Percentiles rank a stretch among this genome's conserved stretches.
These are phyloP conservation scores for Colletotrichum australisinense DNA, from an alignment of 2,329 filamentous ascomycete genomes.

Conservation along the genomic window DNA sequence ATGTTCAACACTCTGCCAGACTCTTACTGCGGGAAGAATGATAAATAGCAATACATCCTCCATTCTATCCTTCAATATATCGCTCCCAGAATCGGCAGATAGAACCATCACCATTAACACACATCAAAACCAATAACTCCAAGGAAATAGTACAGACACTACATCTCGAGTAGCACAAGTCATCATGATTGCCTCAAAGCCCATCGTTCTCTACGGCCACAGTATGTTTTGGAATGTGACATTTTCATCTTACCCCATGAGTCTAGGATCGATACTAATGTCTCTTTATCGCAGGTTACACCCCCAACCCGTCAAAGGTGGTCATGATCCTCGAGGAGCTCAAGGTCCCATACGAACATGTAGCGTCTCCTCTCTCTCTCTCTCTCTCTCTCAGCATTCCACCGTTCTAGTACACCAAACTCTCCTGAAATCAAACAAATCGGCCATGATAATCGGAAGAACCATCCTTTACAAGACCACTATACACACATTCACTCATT, in stretches of 20 bases:
- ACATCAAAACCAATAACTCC: not conserved
- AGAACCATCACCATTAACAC: not conserved
- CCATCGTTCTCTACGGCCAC: conserved; percentile 11
- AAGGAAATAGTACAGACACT: not conserved
- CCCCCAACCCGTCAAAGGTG: conserved; percentile 47
- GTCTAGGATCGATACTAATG: not conserved
- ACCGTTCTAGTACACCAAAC: not conserved
- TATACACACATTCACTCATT: too few species aligned
- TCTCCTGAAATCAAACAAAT: not conserved
- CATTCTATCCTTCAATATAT: not conserved
- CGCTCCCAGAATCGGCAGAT: not conserved
- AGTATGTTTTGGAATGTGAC: not conserved
- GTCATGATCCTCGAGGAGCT: conserved; percentile 51
- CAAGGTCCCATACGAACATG: conserved; percentile 46
- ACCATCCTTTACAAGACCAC: not conserved
- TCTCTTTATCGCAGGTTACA: not conserved
- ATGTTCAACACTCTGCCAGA: too few species aligned
- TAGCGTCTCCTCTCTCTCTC: not conserved
- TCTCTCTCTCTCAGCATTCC: not conserved
- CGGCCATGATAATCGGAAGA: not conserved
- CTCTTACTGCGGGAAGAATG: not conserved
- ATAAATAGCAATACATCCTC: not conserved
- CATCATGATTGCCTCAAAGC: not conserved
- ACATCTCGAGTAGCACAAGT: not conserved
- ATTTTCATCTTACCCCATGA: not conserved